A percentile compares a stretch with the other conserved stretches of the same genome.
phyloP scores from a whole-genome alignment of 2,329 filamentous ascomycete species.

The Gremmenia infestans region DNA sequence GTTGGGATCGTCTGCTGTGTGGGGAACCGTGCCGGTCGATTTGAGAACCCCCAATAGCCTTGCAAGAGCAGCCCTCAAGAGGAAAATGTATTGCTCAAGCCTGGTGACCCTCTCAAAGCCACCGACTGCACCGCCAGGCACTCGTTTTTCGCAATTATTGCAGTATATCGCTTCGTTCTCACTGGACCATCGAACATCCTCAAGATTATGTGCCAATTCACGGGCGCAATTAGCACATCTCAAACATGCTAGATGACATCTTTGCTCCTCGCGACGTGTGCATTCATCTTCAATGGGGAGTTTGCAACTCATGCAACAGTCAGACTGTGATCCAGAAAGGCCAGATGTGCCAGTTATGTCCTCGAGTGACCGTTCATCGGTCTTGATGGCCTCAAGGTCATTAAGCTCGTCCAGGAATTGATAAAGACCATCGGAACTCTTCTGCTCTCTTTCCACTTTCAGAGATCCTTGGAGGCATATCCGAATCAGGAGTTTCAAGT shows the following conservation, averaged over 20 bases:
- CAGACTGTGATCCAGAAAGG: constrained; percentile 70
- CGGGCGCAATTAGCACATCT: constrained; percentile 64
- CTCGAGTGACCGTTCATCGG: constrained; percentile 64
- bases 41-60: constrained; percentile 82
- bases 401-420: constrained; percentile 79
- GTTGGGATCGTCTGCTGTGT: constrained; percentile 68
- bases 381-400: constrained; percentile 73
- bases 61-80: constrained; percentile 86
- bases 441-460: constrained; percentile 81
- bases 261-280: constrained; percentile 64
- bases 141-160: constrained; percentile 55
- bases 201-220: constrained; percentile 63
- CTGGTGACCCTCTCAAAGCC: constrained; percentile 75
- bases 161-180: constrained; percentile 68
- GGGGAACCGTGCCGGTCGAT: constrained; percentile 74
- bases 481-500: constrained; percentile 92
- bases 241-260: constrained; percentile 82
- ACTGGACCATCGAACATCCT: constrained; percentile 67
- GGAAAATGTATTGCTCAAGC: constrained; percentile 89
- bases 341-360: constrained; percentile 59
- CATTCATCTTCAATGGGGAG: constrained; percentile 95
- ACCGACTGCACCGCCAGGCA: constrained; percentile 44
- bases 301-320: constrained; percentile 77
- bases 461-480: constrained; percentile 93
- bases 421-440: constrained; percentile 68